Percentiles rank a stretch among this genome's conserved stretches.
These are phyloP conservation scores for Bretziella fagacearum DNA, from an alignment of 2,329 filamentous ascomycete genomes.

Conservation along the genomic window DNA sequence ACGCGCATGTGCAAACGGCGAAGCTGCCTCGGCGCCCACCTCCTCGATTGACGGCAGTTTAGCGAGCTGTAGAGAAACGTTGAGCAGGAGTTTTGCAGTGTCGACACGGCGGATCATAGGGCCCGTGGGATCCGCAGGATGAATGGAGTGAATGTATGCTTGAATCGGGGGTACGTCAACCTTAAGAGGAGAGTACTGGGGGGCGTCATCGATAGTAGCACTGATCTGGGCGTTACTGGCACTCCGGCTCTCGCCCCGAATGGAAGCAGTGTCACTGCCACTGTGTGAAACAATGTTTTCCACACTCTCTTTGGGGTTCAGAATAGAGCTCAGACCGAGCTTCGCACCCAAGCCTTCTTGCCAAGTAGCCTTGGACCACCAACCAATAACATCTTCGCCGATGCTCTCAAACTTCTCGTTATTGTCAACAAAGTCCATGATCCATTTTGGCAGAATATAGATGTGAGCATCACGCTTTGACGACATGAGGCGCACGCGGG, in stretches of 20 bases:
- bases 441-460: conserved; percentile 86
- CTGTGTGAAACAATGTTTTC: conserved; percentile 8
- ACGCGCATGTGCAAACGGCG: conserved; percentile 57
- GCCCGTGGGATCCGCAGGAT: conserved; percentile 36
- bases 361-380: conserved; percentile 93
- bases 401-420: conserved; percentile 78
- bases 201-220: conserved; percentile 4
- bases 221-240: conserved; percentile 1
- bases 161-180: conserved; percentile 50
- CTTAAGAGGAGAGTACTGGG: conserved; percentile 17
- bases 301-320: conserved; percentile 11
- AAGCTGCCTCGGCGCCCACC: conserved; percentile 36
- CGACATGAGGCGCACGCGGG: conserved; percentile 62
- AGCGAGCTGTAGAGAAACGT: conserved; percentile 69
- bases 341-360: conserved; percentile 66
- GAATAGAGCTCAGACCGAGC: conserved; percentile 31
- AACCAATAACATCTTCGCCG: conserved; percentile 79
- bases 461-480: conserved; percentile 83
- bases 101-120: conserved; percentile 77
- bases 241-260: not conserved
- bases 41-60: conserved; percentile 61
- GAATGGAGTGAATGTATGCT: conserved; percentile 69
- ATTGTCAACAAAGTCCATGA: conserved; percentile 62
- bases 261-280: conserved; percentile 10
- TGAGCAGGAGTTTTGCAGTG: conserved; percentile 63